Percentiles rank a stretch among this genome's conserved stretches.
Conservation (phyloP, 805 yeast genomes). For the Schizosaccharomyces japonicus region DNA sequence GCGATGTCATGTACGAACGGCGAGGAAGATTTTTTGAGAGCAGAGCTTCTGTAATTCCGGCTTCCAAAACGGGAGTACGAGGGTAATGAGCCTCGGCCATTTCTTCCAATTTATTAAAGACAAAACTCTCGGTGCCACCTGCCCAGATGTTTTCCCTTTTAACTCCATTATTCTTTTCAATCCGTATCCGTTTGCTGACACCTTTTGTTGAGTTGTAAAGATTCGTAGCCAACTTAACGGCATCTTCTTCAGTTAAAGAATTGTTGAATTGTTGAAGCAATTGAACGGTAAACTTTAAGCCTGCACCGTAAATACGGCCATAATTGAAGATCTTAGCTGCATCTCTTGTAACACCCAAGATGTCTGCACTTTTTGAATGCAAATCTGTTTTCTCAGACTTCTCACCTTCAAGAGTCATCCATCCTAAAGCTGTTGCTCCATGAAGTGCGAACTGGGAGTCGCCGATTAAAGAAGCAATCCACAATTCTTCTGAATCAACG, state of each 20-base stretch:
- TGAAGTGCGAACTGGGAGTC: conserved; percentile 74
- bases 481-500: conserved; percentile 90
- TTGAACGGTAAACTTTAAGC: conserved; percentile 70
- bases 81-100: conserved; percentile 68
- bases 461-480: conserved; percentile 92
- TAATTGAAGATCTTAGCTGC: conserved; percentile 91
- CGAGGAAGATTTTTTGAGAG: conserved; percentile 38
- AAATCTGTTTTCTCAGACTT: conserved; percentile 79
- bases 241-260: conserved; percentile 37
- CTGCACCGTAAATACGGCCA: conserved; percentile 96
- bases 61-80: conserved; percentile 75
- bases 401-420: conserved; percentile 97
- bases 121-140: conserved; percentile 89
- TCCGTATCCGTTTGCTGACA: conserved; percentile 12
- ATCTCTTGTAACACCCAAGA: conserved; percentile 67
- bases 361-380: conserved; percentile 79
- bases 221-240: conserved; percentile 35
- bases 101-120: conserved; percentile 69
- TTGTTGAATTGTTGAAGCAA: conserved; percentile 67
- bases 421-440: conserved; percentile 90
- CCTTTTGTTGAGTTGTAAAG: conserved; percentile 78
- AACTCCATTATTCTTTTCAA: conserved; percentile 13
- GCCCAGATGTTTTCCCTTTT: conserved; percentile 17
- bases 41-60: conserved; percentile 74
- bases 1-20: conserved; percentile 54